These are phyloP conservation scores for Fusarium lateritium DNA, from an alignment of 2,329 filamentous ascomycete species.

Conservation along the genomic window DNA sequence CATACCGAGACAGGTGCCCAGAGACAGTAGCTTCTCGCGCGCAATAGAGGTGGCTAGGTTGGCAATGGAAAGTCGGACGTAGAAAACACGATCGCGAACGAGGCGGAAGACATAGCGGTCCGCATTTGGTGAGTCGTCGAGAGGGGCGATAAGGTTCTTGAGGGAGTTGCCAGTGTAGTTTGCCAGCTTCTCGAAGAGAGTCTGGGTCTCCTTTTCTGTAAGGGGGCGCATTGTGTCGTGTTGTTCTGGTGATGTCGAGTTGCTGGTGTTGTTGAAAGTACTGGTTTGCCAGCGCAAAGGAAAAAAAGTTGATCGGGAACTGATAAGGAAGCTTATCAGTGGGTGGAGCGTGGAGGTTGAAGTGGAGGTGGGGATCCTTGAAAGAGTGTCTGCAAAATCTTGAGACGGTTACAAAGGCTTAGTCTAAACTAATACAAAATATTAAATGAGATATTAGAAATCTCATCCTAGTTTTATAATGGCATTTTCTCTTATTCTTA, in stretches of 20 bases:
- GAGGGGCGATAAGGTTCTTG: conserved; percentile 84
- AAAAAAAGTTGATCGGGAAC: conserved; percentile 44
- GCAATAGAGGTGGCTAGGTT: conserved; percentile 91
- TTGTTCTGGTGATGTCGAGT: conserved; percentile 21
- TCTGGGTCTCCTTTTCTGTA: conserved; percentile 83
- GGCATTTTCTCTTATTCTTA: not conserved
- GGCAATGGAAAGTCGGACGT: conserved; percentile 88
- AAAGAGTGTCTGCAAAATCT: not conserved
- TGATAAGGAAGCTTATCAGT: conserved; percentile 46
- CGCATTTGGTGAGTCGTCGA: conserved; percentile 75
- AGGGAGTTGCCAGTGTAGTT: conserved; percentile 92
- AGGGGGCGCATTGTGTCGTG: conserved; percentile 79
- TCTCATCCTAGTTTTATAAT: too few relatives aligned
- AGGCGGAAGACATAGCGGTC: conserved; percentile 91
- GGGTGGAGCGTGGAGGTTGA: conserved; percentile 4
- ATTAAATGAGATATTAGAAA: too few relatives aligned
- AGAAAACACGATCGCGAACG: conserved; percentile 88
- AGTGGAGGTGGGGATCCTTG: conserved; percentile 11
- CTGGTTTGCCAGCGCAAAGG: conserved; percentile 18
- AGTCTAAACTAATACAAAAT: too few relatives aligned
- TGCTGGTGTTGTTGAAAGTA: conserved; percentile 31
- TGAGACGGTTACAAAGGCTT: too few relatives aligned
- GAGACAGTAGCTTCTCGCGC: conserved; percentile 83
- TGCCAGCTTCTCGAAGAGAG: conserved; percentile 92
- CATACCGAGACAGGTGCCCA: conserved; percentile 86